These are phyloP conservation scores for Hygrophorus russula DNA, from an alignment of 768 basidiomycete species.

Conservation along the genomic window DNA sequence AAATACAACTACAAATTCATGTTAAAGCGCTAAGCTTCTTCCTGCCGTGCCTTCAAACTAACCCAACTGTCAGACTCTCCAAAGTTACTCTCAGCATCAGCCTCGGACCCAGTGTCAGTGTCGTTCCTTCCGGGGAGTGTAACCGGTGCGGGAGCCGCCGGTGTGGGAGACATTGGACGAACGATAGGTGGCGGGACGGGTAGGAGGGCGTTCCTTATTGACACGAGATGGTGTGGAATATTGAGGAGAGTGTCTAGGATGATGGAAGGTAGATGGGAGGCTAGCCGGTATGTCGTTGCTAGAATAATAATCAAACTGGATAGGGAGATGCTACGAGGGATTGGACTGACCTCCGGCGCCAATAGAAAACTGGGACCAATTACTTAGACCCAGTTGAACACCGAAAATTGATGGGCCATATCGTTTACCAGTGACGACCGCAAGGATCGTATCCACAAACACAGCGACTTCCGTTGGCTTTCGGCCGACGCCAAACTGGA, in stretches of 20 bases:
- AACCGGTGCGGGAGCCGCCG: constrained; percentile 10
- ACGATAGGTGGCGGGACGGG: constrained; percentile 34
- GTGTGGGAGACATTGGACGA: constrained; percentile 21
- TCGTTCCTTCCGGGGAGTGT: constrained; percentile 4
- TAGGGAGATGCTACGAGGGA: not conserved
- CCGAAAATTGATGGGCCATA: constrained; percentile 27
- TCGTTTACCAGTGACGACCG: constrained; percentile 48
- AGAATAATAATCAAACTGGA: constrained; percentile 6
- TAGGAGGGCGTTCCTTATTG: constrained; percentile 49
- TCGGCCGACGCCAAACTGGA: constrained; percentile 31
- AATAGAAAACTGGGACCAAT: constrained; percentile 56
- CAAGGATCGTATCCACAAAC: constrained; percentile 49
- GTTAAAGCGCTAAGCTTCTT: not conserved
- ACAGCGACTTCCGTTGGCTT: constrained; percentile 43
- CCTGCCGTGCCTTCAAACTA: constrained; percentile 31
- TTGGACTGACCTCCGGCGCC: constrained; percentile 64
- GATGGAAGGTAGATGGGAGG: constrained; percentile 56
- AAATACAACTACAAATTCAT: not conserved
- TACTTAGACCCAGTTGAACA: constrained; percentile 32
- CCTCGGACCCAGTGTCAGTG: constrained; percentile 38
- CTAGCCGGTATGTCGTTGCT: constrained; percentile 63
- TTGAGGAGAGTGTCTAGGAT: constrained; percentile 55
- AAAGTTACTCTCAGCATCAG: constrained; percentile 56
- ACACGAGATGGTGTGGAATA: constrained; percentile 55
- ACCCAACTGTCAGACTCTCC: constrained; percentile 61